Conservation (phyloP, 176 grass and related monocot species). For the Rhynchospora tenuis region DNA sequence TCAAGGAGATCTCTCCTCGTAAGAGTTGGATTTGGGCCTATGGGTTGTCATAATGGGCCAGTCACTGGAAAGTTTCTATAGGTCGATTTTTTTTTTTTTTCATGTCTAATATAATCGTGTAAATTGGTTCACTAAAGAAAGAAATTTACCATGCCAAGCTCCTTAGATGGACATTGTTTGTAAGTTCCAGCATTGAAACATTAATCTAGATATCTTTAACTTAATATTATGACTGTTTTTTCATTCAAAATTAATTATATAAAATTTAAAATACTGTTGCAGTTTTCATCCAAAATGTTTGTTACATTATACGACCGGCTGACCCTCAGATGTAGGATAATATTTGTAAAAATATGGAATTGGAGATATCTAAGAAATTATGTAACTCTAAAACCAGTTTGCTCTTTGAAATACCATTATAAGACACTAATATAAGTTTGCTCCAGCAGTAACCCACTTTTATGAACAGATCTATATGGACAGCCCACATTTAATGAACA, state of each 20-base stretch:
- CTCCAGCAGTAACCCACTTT: not conserved
- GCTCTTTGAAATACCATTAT: not conserved
- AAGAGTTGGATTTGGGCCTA: not conserved
- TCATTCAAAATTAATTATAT: not conserved
- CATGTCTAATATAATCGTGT: too few relatives aligned
- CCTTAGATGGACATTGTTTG: not conserved
- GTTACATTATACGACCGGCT: not conserved
- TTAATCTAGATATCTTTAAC: not conserved
- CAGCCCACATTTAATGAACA: not conserved
- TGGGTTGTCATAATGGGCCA: not conserved
- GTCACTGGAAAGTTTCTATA: not conserved
- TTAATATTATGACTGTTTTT: not conserved
- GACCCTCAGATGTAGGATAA: not conserved
- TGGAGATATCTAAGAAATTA: not conserved
- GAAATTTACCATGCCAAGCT: not conserved
- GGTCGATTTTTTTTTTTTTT: not conserved
- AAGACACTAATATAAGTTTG: not conserved
- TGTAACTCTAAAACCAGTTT: not conserved
- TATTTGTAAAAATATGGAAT: not conserved
- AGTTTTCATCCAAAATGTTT: not conserved
- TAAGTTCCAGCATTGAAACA: not conserved
- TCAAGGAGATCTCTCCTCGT: not conserved
- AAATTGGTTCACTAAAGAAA: too few relatives aligned
- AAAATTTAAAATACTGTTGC: not conserved
- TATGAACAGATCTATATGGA: not conserved